A percentile compares a stretch with the other conserved stretches of the same genome.
Conservation (phyloP, 768 basidiomycete species). For the Mycena albidolilacea region DNA sequence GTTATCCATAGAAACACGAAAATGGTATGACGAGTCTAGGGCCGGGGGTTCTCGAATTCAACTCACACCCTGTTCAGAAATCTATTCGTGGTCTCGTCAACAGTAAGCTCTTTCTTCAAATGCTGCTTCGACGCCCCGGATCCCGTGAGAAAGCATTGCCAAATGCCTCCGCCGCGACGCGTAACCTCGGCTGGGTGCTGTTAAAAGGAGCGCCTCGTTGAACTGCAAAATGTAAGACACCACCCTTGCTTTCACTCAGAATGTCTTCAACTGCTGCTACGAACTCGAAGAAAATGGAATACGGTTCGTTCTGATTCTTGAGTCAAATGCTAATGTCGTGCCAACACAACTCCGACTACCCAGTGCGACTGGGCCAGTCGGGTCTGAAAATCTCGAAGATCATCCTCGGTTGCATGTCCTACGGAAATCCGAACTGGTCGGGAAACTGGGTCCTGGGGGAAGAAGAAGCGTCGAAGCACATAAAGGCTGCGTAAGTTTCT, state of each 20-base stretch:
- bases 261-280: background rate
- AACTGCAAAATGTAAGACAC: background rate
- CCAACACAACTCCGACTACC: background rate
- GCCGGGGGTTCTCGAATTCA: too few relatives aligned
- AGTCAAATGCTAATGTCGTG: background rate
- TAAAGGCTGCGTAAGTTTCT: constrained; percentile 38
- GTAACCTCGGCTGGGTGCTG: too few relatives aligned
- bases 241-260: background rate
- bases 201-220: too few relatives aligned
- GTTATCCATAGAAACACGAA: too few relatives aligned
- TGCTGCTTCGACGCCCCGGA: too few relatives aligned
- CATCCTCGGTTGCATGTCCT: constrained; percentile 32
- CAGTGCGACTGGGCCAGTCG: constrained; percentile 15
- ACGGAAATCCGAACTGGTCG: constrained; percentile 14
- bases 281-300: constrained; percentile 4
- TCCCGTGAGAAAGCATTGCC: too few relatives aligned
- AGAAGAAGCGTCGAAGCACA: constrained; percentile 28
- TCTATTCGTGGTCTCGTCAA: too few relatives aligned
- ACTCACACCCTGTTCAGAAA: too few relatives aligned
- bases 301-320: background rate
- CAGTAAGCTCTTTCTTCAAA: too few relatives aligned
- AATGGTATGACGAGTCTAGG: too few relatives aligned
- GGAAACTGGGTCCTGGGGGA: constrained; percentile 25
- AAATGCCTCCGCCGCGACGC: too few relatives aligned
- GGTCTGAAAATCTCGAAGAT: constrained; percentile 27